A percentile compares a stretch with the other conserved stretches of the same genome.
Conservation (phyloP, 768 basidiomycete species). For the Wakefieldia striispora region DNA sequence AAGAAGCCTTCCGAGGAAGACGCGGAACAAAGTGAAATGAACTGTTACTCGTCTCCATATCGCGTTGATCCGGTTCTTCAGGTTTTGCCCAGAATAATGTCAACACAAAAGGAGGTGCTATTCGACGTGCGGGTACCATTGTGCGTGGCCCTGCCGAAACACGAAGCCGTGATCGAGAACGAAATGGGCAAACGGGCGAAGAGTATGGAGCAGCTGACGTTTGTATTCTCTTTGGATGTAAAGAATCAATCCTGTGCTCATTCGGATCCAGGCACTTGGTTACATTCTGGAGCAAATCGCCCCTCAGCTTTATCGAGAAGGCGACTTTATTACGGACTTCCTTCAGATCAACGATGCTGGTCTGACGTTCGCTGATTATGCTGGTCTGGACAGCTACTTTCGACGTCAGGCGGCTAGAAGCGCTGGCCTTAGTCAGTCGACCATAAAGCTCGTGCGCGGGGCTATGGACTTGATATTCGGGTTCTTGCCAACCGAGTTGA, state of each 20-base stretch:
- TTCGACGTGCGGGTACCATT: slow-evolving; percentile 81
- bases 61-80: slow-evolving; percentile 22
- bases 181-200: slow-evolving; percentile 53
- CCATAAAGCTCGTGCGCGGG: slow-evolving; percentile 76
- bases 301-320: slow-evolving; percentile 75
- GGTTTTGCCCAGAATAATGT: slow-evolving; percentile 43
- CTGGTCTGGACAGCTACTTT: slow-evolving; percentile 92
- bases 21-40: slow-evolving; percentile 58
- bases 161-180: slow-evolving; percentile 44
- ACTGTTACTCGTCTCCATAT: background rate
- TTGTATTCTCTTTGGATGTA: slow-evolving; percentile 11
- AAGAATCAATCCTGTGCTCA: background rate
- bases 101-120: slow-evolving; percentile 47
- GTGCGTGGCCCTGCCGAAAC: slow-evolving; percentile 74
- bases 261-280: slow-evolving; percentile 58
- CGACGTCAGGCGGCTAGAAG: slow-evolving; percentile 83
- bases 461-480: slow-evolving; percentile 97
- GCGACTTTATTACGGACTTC: slow-evolving; percentile 88
- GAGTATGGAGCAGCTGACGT: slow-evolving; percentile 75
- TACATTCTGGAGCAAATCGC: slow-evolving; percentile 74
- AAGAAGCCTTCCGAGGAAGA: slow-evolving; percentile 74
- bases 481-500: slow-evolving; percentile 81
- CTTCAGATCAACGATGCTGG: slow-evolving; percentile 86
- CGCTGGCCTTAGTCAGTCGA: slow-evolving; percentile 62
- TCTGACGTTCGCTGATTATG: slow-evolving; percentile 93